Evolutionary conservation across 768 basidiomycete genomes (phyloP).

Genomic region (Phylloporus sp.): DNA sequence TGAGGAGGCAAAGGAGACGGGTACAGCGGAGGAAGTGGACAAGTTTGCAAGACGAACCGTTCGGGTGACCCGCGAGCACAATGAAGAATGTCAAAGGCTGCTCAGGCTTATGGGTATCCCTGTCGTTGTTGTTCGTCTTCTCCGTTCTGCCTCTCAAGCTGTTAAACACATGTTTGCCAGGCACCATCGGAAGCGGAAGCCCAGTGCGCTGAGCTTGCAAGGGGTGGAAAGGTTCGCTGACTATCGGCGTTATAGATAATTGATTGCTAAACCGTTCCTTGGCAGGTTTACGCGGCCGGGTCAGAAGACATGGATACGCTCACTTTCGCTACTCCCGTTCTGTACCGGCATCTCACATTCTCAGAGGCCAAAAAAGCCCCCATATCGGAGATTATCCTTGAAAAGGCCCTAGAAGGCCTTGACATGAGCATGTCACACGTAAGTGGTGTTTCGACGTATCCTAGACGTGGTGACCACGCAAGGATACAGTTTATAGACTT

Average conservation of each 20-base stretch:
- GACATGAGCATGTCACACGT: slow-evolving; percentile 92
- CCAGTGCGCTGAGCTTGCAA: slow-evolving; percentile 97
- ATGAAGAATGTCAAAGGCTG: slow-evolving; percentile 88
- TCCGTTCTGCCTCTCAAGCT: neutral
- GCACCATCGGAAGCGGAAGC: slow-evolving; percentile 99
- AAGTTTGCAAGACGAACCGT: slow-evolving; percentile 87
- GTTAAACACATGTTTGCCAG: slow-evolving; percentile 38
- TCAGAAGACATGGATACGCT: slow-evolving; percentile 99
- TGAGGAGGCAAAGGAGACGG: slow-evolving; percentile 95
- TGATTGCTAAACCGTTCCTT: neutral
- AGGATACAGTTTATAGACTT: slow-evolving; percentile 82
- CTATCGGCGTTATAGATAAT: neutral
- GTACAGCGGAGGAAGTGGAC: slow-evolving; percentile 91
- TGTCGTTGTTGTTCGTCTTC: slow-evolving; percentile 71
- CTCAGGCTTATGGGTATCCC: slow-evolving; percentile 96
- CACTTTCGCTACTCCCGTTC: slow-evolving; percentile 88
- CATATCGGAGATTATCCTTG: slow-evolving; percentile 86
- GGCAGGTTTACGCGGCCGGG: slow-evolving; percentile 91
- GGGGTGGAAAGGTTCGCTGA: slow-evolving; percentile 77
- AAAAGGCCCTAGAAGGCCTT: slow-evolving; percentile 80
- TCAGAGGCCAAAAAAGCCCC: slow-evolving; percentile 97
- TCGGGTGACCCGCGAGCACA: slow-evolving; percentile 92
- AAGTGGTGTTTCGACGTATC: neutral
- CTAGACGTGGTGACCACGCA: neutral
- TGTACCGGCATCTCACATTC: slow-evolving; percentile 95